These are phyloP conservation scores for Infundibulicybe gibba DNA, from an alignment of 768 basidiomycete genomes.

Conservation along the genomic window DNA sequence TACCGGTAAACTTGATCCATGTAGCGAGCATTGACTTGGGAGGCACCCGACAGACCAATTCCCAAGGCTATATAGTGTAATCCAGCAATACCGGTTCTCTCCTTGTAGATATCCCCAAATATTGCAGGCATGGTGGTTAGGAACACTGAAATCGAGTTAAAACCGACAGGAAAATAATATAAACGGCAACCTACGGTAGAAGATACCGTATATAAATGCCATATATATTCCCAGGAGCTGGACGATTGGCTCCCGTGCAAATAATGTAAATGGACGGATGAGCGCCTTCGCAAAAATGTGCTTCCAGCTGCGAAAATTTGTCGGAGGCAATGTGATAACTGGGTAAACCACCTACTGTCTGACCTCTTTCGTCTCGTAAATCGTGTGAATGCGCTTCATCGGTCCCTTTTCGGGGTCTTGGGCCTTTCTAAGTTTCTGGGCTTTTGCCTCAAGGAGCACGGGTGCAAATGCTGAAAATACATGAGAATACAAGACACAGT, in stretches of 20 bases:
- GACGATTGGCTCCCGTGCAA: constrained; percentile 58
- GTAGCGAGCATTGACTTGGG: constrained; percentile 50
- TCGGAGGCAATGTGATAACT: no score
- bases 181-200: constrained; percentile 44
- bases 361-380: constrained; percentile 38
- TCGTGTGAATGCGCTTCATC: constrained; percentile 36
- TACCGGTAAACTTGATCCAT: constrained; percentile 55
- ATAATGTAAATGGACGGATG: constrained; percentile 65
- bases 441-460: constrained; percentile 46
- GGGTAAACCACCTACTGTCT: constrained; percentile 33
- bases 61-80: constrained; percentile 74
- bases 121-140: constrained; percentile 62
- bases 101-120: constrained; percentile 50
- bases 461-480: constrained; percentile 36
- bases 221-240: constrained; percentile 67
- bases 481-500: neutral
- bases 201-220: constrained; percentile 63
- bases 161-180: neutral
- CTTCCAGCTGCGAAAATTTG: constrained; percentile 37
- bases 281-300: constrained; percentile 49
- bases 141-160: constrained; percentile 42
- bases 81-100: constrained; percentile 55
- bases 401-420: constrained; percentile 46
- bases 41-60: constrained; percentile 49
- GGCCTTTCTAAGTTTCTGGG: constrained; percentile 35